A percentile compares a stretch with the other conserved stretches of the same genome.
These are phyloP conservation scores for Xylaria arbuscula DNA, from an alignment of 2,329 filamentous ascomycete species.

Conservation along the genomic window DNA sequence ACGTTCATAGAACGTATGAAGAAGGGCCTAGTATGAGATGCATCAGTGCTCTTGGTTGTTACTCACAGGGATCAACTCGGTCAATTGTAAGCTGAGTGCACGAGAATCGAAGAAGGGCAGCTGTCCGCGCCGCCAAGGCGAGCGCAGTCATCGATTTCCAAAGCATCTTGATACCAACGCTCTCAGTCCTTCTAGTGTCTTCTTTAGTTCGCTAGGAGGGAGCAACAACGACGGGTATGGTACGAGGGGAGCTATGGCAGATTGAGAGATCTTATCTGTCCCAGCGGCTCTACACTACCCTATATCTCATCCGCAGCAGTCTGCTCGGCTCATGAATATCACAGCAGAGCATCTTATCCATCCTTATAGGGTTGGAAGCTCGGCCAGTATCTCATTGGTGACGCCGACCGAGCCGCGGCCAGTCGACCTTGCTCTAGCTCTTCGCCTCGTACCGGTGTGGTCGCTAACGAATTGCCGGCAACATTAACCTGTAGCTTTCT, in stretches of 20 bases:
- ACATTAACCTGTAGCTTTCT: conserved; percentile 20
- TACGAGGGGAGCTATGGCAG: neutral
- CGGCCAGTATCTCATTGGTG: conserved; percentile 17
- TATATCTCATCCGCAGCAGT: conserved; percentile 12
- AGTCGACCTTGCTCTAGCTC: conserved; percentile 13
- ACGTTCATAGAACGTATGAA: neutral
- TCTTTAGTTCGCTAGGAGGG: neutral
- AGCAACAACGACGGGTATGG: neutral
- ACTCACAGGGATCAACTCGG: conserved; percentile 45
- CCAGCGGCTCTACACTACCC: conserved; percentile 1
- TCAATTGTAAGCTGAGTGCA: conserved; percentile 48
- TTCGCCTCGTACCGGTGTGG: conserved; percentile 15
- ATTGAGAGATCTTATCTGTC: conserved; percentile 22
- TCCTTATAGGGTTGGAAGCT: conserved; percentile 4
- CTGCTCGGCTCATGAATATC: conserved; percentile 23
- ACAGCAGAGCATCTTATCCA: conserved; percentile 8
- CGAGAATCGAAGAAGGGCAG: conserved; percentile 47
- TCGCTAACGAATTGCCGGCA: conserved; percentile 30
- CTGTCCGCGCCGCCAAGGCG: conserved; percentile 42
- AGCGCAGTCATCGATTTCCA: conserved; percentile 40
- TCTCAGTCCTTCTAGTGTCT: neutral
- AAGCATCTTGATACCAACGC: conserved; percentile 38
- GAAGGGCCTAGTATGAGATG: neutral
- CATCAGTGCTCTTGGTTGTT: neutral
- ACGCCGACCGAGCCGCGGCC: conserved; percentile 20